Conservation (phyloP, 2,329 filamentous ascomycete genomes). For the Venturia nashicola region DNA sequence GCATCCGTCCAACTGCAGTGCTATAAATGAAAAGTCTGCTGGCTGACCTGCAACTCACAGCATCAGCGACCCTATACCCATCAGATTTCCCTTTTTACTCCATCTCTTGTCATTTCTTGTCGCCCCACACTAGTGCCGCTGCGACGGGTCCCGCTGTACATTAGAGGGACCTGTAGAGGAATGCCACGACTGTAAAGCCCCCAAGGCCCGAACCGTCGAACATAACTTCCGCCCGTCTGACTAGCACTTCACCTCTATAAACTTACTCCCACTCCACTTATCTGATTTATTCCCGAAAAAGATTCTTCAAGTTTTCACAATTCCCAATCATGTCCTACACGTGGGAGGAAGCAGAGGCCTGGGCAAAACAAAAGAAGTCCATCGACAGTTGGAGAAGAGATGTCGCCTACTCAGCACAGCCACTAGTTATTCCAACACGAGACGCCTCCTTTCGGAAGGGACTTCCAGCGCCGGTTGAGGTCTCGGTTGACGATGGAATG, state of each 20-base stretch:
- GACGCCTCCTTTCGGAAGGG: background rate
- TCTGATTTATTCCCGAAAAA: background rate
- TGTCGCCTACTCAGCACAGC: constrained; percentile 2
- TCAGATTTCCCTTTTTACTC: background rate
- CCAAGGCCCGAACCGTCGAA: background rate
- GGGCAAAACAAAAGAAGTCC: background rate
- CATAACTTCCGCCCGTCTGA: background rate
- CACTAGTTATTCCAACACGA: background rate
- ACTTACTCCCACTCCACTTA: background rate
- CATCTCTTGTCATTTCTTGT: background rate
- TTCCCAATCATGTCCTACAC: background rate
- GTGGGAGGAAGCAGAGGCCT: background rate
- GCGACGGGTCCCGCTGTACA: background rate
- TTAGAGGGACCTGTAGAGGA: background rate
- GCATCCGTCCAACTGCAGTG: background rate
- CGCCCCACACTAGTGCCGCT: background rate
- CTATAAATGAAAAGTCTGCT: background rate
- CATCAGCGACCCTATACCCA: background rate
- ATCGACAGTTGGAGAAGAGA: constrained; percentile 7
- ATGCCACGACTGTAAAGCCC: background rate
- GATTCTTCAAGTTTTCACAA: background rate
- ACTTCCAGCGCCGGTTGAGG: background rate
- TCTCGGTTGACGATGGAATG: background rate
- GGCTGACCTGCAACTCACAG: background rate
- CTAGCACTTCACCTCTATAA: background rate